Evolutionary conservation across 106 monocot species (phyloP).

Genomic region (Dendrobium officinale): DNA sequence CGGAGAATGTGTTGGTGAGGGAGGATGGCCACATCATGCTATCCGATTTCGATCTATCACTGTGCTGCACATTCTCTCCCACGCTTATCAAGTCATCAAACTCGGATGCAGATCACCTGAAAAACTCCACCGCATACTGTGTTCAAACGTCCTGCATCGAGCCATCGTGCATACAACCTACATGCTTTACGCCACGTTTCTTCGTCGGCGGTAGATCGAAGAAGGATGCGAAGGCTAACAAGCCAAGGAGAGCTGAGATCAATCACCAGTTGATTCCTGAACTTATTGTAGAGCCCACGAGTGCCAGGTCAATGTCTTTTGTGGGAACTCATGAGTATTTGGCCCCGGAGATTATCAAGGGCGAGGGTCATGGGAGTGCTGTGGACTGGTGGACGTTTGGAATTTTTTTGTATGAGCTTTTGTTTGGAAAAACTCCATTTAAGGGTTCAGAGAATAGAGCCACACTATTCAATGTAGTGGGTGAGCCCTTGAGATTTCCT

Average conservation of each 20-base stretch:
- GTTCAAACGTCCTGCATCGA: conserved; percentile 2
- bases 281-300: conserved; percentile 1
- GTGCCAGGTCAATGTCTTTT: conserved; percentile 4
- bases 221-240: background rate
- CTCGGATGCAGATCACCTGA: background rate
- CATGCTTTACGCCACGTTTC: conserved; percentile 3
- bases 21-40: conserved; percentile 9
- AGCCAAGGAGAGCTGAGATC: background rate
- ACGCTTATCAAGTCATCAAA: background rate
- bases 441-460: conserved; percentile 1
- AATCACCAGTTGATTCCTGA: background rate
- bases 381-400: conserved; percentile 7
- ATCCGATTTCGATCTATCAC: conserved; percentile 6
- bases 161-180: conserved; percentile 3
- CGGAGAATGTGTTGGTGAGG: conserved; percentile 5
- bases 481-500: background rate
- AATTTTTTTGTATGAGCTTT: background rate
- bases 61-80: conserved; percentile 8
- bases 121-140: background rate
- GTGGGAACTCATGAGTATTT: conserved; percentile 5
- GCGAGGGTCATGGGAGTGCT: conserved; percentile 4
- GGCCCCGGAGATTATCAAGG: conserved; percentile 5
- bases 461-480: conserved; percentile 2
- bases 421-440: conserved; percentile 3
- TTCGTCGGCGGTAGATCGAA: background rate